Base-by-base conservation (phyloP, 176 grass and related monocot species). In the Calamus simplicifolius region DNA sequence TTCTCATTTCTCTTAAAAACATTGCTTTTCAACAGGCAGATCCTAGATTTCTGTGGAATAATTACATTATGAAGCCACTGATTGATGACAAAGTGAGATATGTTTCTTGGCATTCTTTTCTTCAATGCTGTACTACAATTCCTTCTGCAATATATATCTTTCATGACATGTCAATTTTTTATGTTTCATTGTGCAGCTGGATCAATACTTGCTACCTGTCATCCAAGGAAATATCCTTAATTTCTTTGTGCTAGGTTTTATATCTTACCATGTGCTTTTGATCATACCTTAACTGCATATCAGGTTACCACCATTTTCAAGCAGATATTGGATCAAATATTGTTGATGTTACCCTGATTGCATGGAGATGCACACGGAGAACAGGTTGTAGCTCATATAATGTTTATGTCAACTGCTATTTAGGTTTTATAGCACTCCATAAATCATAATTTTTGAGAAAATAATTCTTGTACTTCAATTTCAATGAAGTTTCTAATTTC, bases 221-320 rank as follows among this genome's bases (percentile, higher is more conserved):
- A 91, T 97, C 77, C 92, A 97, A 88, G 92, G 87, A 89, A 88
- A 80, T 97, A 91, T 97, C 93, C 87, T 88, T 66, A 54, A 57
- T 58, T 64, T 83, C 35, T 59, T n/a, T 29, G 18, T 43, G 35
- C 35, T 43, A 43, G 5, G 35, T 43, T 43, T 43, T 43, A 8
- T 43, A 43, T 43, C 7, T 43, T 43, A 43, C 35, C 3, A 43
- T 1, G 12, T 43, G 8, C 12, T 43, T 8, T 26, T 60, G 2
- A 35, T 80, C 27, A 49, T 16, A 65, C 73, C 92, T 91, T 97
- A 91, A 97, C 87, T 62, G 58, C 72, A 78, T 59, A 77, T 75
- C 70, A 97, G 84, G 82, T 82, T 97, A 77, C 67, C 75, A 97
- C 68, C 88, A 74, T 74, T 85, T 97, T 68, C 84, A 81, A 73